A percentile compares a stretch with the other conserved stretches of the same genome.
These are phyloP conservation scores for Escallonia herrerae DNA, from an alignment of 129 eudicot genomes.

Conservation along the genomic window DNA sequence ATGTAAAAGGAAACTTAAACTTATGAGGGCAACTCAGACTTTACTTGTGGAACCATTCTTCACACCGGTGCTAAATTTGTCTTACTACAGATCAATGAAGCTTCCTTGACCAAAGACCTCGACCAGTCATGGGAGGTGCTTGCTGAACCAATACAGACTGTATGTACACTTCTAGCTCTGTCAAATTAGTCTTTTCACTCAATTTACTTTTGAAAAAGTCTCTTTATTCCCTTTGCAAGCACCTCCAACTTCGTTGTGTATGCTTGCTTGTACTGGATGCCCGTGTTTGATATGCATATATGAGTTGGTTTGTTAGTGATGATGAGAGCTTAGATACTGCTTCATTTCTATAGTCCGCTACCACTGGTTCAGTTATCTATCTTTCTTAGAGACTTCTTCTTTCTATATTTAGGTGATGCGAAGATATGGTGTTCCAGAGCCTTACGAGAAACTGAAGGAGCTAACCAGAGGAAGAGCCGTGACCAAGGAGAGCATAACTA, in stretches of 20 bases:
- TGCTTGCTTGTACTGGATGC: too few species aligned
- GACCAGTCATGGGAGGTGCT: slow-evolving; percentile 96
- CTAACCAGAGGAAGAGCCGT: slow-evolving; percentile 88
- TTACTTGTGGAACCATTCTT: too few species aligned
- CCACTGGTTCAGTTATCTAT: too few species aligned
- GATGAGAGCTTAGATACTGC: too few species aligned
- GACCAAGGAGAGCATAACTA: slow-evolving; percentile 57
- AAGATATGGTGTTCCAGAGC: slow-evolving; percentile 93
- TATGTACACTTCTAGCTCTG: slow-evolving; percentile 25
- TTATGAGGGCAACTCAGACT: too few species aligned
- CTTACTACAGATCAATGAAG: slow-evolving; percentile 69
- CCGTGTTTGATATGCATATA: too few species aligned
- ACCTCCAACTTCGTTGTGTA: too few species aligned
- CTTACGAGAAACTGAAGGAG: slow-evolving; percentile 92
- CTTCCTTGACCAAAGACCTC: slow-evolving; percentile 59
- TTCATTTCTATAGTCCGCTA: too few species aligned
- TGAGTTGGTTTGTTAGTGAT: too few species aligned
- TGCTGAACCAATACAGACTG: slow-evolving; percentile 97
- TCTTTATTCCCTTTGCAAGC: too few species aligned
- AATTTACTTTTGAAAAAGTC: neutral
- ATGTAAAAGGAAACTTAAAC: too few species aligned
- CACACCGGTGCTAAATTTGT: neutral
- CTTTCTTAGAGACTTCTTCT: neutral
- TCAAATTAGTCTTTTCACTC: neutral
- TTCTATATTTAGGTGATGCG: slow-evolving; percentile 68